phyloP scores from a whole-genome alignment of 225 moss, liverwort and hornwort genomes.

The Physcomitrium patens region DNA sequence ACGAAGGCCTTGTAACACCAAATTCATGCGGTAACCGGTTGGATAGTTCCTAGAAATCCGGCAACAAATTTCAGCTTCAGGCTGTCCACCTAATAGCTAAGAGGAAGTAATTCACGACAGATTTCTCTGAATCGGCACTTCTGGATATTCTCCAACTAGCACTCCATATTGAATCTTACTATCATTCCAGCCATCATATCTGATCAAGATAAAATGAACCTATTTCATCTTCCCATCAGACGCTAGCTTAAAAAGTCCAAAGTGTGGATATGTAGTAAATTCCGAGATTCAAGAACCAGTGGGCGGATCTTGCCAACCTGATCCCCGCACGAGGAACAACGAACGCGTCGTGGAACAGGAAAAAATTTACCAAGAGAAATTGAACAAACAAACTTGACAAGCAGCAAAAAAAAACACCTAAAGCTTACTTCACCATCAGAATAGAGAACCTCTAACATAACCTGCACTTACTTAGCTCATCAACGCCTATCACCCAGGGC shows the following conservation, averaged over 20 bases:
- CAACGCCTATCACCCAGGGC: not conserved
- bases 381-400: not conserved
- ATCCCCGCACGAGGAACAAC: not conserved
- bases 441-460: not conserved
- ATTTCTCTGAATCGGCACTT: not conserved
- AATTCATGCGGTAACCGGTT: not conserved
- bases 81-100: not conserved
- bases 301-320: not conserved
- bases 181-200: not conserved
- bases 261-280: not conserved
- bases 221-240: not conserved
- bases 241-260: not conserved
- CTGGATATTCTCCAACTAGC: not conserved
- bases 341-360: not conserved
- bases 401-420: slow-evolving; percentile 1
- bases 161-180: not conserved
- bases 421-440: slow-evolving; percentile 13
- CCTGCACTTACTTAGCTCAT: slow-evolving; percentile 8
- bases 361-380: not conserved
- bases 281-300: slow-evolving; percentile 21
- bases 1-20: not conserved
- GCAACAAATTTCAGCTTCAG: not conserved
- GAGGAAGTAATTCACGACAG: not conserved
- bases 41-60: not conserved
- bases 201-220: not conserved